Base-by-base conservation (phyloP, 2,329 filamentous ascomycete genomes). In the Curvularia lunata region DNA sequence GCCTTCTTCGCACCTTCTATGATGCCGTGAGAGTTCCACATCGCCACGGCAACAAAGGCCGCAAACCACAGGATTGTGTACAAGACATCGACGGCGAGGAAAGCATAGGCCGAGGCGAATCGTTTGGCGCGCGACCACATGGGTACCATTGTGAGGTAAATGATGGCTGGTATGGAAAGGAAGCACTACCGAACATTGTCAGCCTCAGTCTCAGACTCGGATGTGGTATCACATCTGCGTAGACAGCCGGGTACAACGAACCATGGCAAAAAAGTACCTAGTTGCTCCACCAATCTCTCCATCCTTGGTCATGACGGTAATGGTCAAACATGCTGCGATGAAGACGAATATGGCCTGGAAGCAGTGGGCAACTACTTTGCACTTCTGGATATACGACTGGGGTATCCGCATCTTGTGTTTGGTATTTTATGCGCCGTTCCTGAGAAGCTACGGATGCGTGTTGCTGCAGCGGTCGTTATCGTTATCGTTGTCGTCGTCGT, bases 81-180 rank as follows among this genome's bases (percentile, higher is more conserved):
- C 23, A 86, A 66, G 13, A 79, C 72, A 65, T 88, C 86, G 55
- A 88, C 70, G 2, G 78, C 75, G 8, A 83, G 82, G 68, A 86
- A 86, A 51, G 84, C 85, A 67, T 86, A 87, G 37, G 84, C 82
- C 65, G 86, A 86, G 55, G 83, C 83, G 67, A 88, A 85, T 50
- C 81, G 80, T 63, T 80, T 79, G 25, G 85, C 82, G 61, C 85
- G 83, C 23, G 81, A 81, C 82, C 84, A 88, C 77, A 86, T 84
- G 5, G 86, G 85, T 4, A 86, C 83, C 71, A 85, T 85, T 45
- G 82, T 79, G 53, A 86, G 82, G 71, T 87, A 88, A 56, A 87
- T 78, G 34, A 87, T 76, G 27, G 82, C 83, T 12, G 85, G 85
- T 41, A 85, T 78, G 41, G 81, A 83, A 62, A 87, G 72, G 79